Evolutionary conservation across 768 basidiomycete species (phyloP).

Genomic region (Kwoniella dendrophila): DNA sequence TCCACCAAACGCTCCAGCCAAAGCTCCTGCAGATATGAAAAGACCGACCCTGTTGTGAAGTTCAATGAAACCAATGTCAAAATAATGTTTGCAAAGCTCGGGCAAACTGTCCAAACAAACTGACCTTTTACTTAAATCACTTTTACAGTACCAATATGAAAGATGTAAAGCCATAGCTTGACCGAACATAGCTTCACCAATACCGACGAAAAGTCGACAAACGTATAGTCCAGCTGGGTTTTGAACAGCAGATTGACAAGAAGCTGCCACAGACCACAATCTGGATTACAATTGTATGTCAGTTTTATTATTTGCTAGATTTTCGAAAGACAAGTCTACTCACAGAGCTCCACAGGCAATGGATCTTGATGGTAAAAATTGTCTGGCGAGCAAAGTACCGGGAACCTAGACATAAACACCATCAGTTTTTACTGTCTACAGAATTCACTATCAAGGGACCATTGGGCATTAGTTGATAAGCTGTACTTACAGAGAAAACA

Average conservation of each 20-base stretch:
- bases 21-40: slow-evolving; percentile 56
- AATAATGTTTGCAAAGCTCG: too few relatives aligned
- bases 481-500: slow-evolving; percentile 27
- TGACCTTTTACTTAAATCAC: slow-evolving; percentile 57
- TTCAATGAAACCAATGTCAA: too few relatives aligned
- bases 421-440: background rate
- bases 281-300: too few relatives aligned
- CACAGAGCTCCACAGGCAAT: slow-evolving; percentile 56
- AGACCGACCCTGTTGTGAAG: slow-evolving; percentile 57
- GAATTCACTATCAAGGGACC: too few relatives aligned
- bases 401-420: slow-evolving; percentile 42
- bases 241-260: slow-evolving; percentile 52
- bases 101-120: too few relatives aligned
- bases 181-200: slow-evolving; percentile 55
- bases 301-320: too few relatives aligned
- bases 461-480: too few relatives aligned
- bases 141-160: slow-evolving; percentile 54
- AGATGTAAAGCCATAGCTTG: slow-evolving; percentile 54
- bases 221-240: slow-evolving; percentile 55
- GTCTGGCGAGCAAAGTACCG: slow-evolving; percentile 56
- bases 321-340: too few relatives aligned
- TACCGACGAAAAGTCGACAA: slow-evolving; percentile 55
- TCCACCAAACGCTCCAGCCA: slow-evolving; percentile 55
- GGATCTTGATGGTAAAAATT: slow-evolving; percentile 52
- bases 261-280: slow-evolving; percentile 58